Evolutionary conservation across 306 rosid species (phyloP), one percentile per base, ranked within the genome.

Genomic region (Sindora glabra): DNA sequence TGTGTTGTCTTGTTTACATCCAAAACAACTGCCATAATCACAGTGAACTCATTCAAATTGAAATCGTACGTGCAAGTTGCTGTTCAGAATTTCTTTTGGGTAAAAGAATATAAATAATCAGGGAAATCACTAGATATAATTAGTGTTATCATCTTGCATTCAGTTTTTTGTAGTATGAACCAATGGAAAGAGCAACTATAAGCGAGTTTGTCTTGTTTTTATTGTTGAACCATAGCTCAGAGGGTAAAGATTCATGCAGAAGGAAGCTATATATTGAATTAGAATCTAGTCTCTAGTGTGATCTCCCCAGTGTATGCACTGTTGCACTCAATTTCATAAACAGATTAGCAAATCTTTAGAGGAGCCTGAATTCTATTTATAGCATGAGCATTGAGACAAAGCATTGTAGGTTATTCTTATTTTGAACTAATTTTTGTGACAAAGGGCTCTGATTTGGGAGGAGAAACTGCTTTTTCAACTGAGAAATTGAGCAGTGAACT

Each of bases 361-460:
- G n/a, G n/a, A n/a, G n/a, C n/a, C n/a, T n/a, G n/a, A n/a, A n/a
- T n/a, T n/a, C n/a, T n/a, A n/a, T n/a, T 62, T 65, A 40, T 74
- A 48, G 76, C 62, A 48, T 76, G 27, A 74, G 30, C 32, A 57
- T 25, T 42, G 64, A 40, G 66, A 56, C 21, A 55, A 56, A 61
- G 71, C 50, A 39, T 41, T 41, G 29, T 71, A 56, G 70, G 65
- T 45, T 76, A 74, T 56, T 60, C 63, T 58, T 64, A 47, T 68
- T 66, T 71, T 64, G 64, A 77, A 69, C 69, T 59, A 71, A 59
- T 71, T 83, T 85, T 68, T 87, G 70, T 86, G 87, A 63, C 74
- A 26, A 90, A 90, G 96, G 97, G 48, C 68, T 67, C 79, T 56
- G 71, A 39, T 81, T 62, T 72, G 82, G 88, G 79, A 65, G 83